These are phyloP conservation scores for Leucocoprinus sp. DNA, from an alignment of 768 basidiomycete genomes.

Conservation along the genomic window DNA sequence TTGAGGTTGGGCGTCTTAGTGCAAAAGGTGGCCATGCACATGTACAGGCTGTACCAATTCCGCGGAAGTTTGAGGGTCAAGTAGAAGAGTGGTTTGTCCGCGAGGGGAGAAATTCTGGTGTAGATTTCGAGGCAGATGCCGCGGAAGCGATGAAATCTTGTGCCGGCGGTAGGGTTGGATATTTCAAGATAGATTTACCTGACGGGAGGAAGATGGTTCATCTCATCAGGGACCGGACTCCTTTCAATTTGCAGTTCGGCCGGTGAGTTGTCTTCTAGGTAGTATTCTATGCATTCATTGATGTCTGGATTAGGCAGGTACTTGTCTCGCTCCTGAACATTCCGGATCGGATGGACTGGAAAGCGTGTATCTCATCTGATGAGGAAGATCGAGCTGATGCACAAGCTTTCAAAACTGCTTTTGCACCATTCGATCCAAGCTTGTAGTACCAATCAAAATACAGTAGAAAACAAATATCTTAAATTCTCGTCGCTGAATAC, in stretches of 20 bases:
- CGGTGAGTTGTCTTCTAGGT: slow-evolving; percentile 47
- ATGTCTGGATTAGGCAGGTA: slow-evolving; percentile 52
- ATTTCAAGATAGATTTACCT: slow-evolving; percentile 89
- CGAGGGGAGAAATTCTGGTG: slow-evolving; percentile 58
- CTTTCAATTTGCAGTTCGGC: slow-evolving; percentile 90
- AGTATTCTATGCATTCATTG: neutral
- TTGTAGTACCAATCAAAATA: neutral
- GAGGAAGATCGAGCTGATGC: slow-evolving; percentile 84
- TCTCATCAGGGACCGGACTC: slow-evolving; percentile 64
- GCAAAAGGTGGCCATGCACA: slow-evolving; percentile 93
- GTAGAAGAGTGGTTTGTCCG: slow-evolving; percentile 65
- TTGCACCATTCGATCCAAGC: slow-evolving; percentile 62
- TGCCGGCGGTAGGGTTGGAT: slow-evolving; percentile 54
- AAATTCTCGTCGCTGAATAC: no score
- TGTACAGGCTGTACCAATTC: slow-evolving; percentile 79
- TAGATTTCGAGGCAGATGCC: slow-evolving; percentile 69
- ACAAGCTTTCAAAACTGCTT: slow-evolving; percentile 75
- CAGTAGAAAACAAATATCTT: neutral
- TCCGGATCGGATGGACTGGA: slow-evolving; percentile 87
- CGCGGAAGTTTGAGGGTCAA: slow-evolving; percentile 47
- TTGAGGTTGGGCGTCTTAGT: slow-evolving; percentile 80
- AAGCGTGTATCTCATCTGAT: slow-evolving; percentile 72
- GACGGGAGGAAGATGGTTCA: slow-evolving; percentile 82
- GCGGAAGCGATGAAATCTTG: slow-evolving; percentile 51
- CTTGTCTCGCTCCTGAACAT: slow-evolving; percentile 68